Base-by-base conservation (phyloP, 192 early-diverging fungal species). In the Ambispora gerdemannii region DNA sequence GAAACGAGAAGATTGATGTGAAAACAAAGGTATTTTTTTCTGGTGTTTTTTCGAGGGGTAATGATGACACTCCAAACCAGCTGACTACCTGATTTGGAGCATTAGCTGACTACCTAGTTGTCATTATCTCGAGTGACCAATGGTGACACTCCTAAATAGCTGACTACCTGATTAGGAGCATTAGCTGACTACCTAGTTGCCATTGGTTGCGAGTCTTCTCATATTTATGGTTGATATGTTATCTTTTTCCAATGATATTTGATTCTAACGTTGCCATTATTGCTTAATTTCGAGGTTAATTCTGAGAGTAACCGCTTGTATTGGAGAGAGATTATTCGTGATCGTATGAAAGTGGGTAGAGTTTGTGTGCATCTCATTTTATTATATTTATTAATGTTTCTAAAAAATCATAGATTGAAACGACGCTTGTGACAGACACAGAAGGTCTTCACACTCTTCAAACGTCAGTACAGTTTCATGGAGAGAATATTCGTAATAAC, bases 241-340 rank as follows among this genome's bases (percentile, higher is more conserved):
- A 27, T 30, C 56, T 59, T 59, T 59, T 59, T 59, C 56, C 56
- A 59, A 59, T 59, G 56, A 59, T 59, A 24, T 59, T 59, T 59
- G 56, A 59, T 59, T 59, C 56, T 59, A 59, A 59, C 56, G 56
- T 59, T 59, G 56, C 56, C 56, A 59, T 59, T 59, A 59, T 59
- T 59, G 56, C 56, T 59, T 59, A 59, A 59, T 59, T 59, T 59
- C 56, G 7, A 59, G 56, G 56, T 59, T 59, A 59, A 59, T 59
- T 59, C 56, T 59, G 56, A 59, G 56, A 59, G 24, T 59, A 59
- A 59, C 56, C 56, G 56, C 56, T 59, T 59, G 56, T 59, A 59
- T 59, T 59, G 56, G 56, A 59, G 56, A 59, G 56, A 59, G 28
- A 59, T 59, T 59, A 59, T 59, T 59, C 56, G 15, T 59, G 56